These are phyloP conservation scores for Sporisorium iseilematis-ciliati DNA, from an alignment of 1,284 basidiomycete genomes.

Conservation along the genomic window DNA sequence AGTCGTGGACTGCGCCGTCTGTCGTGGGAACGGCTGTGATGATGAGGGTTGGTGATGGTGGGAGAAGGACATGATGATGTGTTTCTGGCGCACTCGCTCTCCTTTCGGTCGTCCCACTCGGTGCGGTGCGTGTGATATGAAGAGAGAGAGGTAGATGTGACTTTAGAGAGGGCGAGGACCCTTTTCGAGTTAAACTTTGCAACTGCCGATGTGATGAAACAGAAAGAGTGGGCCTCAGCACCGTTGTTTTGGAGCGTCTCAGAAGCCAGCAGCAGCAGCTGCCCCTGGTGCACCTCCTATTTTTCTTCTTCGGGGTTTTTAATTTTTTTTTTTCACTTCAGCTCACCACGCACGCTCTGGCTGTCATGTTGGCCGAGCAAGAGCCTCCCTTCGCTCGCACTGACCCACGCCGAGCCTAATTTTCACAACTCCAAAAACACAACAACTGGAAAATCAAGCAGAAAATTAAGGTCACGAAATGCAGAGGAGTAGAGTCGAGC, in stretches of 20 bases:
- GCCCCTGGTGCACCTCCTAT: slow-evolving; percentile 24
- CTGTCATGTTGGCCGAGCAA: background rate
- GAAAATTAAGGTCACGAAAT: slow-evolving; percentile 15
- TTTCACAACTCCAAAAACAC: too few species aligned
- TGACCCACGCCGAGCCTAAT: background rate
- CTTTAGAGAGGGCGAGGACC: slow-evolving; percentile 22
- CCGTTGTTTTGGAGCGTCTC: slow-evolving; percentile 1
- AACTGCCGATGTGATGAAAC: slow-evolving; percentile 9
- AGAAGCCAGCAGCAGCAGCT: slow-evolving; percentile 1
- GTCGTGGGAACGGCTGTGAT: slow-evolving; percentile 15
- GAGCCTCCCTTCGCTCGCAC: background rate
- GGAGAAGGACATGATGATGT: slow-evolving; percentile 27
- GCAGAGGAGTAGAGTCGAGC: background rate
- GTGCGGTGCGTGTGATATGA: slow-evolving; percentile 4
- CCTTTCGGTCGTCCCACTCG: background rate
- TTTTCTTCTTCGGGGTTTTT: slow-evolving; percentile 19
- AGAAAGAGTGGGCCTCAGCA: background rate
- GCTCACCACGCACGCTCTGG: too few species aligned
- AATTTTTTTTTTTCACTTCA: background rate
- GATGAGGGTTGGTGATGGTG: slow-evolving; percentile 10
- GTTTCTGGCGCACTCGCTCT: slow-evolving; percentile 4
- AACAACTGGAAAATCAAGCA: background rate
- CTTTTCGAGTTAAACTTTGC: slow-evolving; percentile 11
- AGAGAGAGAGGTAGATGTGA: slow-evolving; percentile 18
- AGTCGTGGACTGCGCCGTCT: slow-evolving; percentile 8